Evolutionary conservation across 2,329 filamentous ascomycete genomes (phyloP), one percentile per base, ranked within the genome.

Genomic region (Xylogone sp.): DNA sequence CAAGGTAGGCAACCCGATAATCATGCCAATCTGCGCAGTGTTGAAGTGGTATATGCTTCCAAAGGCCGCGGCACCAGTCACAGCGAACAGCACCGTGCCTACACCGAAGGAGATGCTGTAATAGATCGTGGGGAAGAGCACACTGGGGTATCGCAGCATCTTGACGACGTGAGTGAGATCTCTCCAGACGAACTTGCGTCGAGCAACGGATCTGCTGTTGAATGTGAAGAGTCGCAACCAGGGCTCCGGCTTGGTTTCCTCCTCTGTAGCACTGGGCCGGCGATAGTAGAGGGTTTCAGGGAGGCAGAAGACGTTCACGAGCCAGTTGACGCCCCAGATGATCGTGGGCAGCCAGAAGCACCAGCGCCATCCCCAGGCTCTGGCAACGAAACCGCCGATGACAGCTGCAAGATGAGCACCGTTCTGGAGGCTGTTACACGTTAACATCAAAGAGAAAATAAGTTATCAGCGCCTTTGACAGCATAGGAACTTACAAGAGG

Each of bases 311-410:
- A 64, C 50, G 27, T 61, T 58, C 2, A 63, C 46, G 1, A 59
- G 22, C n/a, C 62, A 55, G 52, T 65, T 61, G 24, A 59, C 50
- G 2, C 56, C 65, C 43, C 63, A 59, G 12, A 62, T 44, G 10
- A 66, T 63, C 5, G 61, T 56, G 6, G 60, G 53, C 18, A 66
- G 58, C 42, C 62, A 59, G 55, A 65, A 68, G 56, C 22, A 84
- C 88, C 90, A 96, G 19, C 90, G 74, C 90, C 91, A 96, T 12
- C 89, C 89, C 2, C 91, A 73, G 55, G 86, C 82, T 66, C 90
- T 76, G 59, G 65, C 88, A 1, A 88, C 81, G 56, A 94, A 92
- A 0, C 90, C 90, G 21, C 90, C 90, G 31, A 95, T 83, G 2
- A 90, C 72, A 0, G 65, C 62, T 7, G 65, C 64, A 6, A 67